Base-by-base conservation (phyloP, 495 filamentous ascomycete species). In the Arthonia radiata region DNA sequence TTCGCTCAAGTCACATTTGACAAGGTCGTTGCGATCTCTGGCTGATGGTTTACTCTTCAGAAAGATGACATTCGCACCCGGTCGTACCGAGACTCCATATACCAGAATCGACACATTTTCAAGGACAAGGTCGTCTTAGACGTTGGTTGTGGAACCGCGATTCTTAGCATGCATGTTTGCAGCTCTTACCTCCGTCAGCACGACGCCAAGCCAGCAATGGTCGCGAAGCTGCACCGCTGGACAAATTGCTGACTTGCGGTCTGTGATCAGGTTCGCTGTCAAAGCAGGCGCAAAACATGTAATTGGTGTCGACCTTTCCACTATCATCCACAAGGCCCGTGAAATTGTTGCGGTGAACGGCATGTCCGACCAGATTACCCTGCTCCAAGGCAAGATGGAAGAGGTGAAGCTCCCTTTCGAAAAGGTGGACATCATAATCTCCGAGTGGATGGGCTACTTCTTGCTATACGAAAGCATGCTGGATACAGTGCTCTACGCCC, bases 361-460 rank as follows among this genome's bases (percentile, higher is more conserved):
- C 18, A 71, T 99, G 47, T 53, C 68, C 17, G 54, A 66, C 46
- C 69, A 70, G 52, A 83, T 99, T 47, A 91, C 81, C 12, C 69
- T 86, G 13, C 54, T 99, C 26, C 75, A 86, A 49, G 86, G 89
- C 25, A 81, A 81, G 55, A 83, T 99, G 67, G 86, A 99, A 52
- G 89, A 99, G 38, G 81, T 92, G 18, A 38, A 54, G 13, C 67
- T 99, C 14, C 86, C 89, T 13, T 82, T 82, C 37, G 56, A 61
- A 17, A 67, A 90, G 42, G 89, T 99, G 37, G 86, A 99, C 48
- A 83, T 99, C 42, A 99, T 99, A 52, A 78, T 99, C 34, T 90
- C 78, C 17, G 86, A 99, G 54, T 99, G 86, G 86, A 99, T 99
- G 86, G 86, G 86, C 24, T 99, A 99, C 56, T 90, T 86, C 54